Base-by-base conservation (phyloP, 164 flowering plant species). In the Litsea cubeba region DNA sequence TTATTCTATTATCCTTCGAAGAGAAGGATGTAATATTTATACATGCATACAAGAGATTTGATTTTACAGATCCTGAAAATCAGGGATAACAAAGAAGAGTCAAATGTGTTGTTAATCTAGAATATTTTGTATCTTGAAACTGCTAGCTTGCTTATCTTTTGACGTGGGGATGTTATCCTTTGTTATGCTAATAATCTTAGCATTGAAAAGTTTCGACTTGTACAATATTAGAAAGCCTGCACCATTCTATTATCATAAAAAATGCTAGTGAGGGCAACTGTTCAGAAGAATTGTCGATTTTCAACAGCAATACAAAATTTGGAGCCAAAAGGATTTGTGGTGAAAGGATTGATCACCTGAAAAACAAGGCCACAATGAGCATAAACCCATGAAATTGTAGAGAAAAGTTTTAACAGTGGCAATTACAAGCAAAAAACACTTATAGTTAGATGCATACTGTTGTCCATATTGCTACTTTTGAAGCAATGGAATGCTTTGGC, bases 271-370 rank as follows among this genome's bases (percentile, higher is more conserved):
- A 24, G 20, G 5, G 60, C 17, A 54, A 54, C 17, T 28, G 49
- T 17, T 46, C 40, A n/a, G 62, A 51, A 40, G 51, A 12, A 26
- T 3, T 17, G 8, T 26, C 20, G n/a, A 17, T 49, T 35, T 35
- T 7, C 1, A 7, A 35, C 46, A 35, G 10, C 5, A 60, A 70
- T 5, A 24, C 5, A 66, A 23, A 49, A 40, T 35, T 25, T 62
- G 17, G 5, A 20, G n/a, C 15, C 24, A 80, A 80, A 90, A 89
- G 95, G 95, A 91, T 93, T 91, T 86, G 93, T 95, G 70, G 94
- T 89, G 57, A 93, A 84, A 30, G 99, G 99, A 81, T 84, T 95
- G 84, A 91, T 82, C 69, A 95, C 94, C 99, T 95, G 91, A 35
- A 79, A 64, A 69, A 22, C 32, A 72, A 35, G 50, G n/a, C 28